Evolutionary conservation across 2,329 filamentous ascomycete species (phyloP).

Genomic region (Talaromyces albobiverticillius): DNA sequence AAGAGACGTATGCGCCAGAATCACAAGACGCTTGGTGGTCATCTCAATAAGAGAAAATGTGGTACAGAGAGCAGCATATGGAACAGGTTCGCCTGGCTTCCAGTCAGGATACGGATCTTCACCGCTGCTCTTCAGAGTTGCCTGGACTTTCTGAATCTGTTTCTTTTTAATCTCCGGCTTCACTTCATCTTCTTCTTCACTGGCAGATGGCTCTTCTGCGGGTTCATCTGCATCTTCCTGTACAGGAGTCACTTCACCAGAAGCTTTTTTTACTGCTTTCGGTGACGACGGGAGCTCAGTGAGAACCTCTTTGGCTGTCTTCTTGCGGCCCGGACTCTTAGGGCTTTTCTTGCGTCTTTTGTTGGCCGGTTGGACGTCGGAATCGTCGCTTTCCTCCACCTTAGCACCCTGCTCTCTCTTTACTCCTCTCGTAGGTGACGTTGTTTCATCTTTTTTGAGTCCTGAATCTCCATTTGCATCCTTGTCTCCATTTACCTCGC

Average conservation of each 20-base stretch:
- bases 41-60: conserved; percentile 95
- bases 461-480: conserved; percentile 15
- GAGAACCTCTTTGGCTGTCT: conserved; percentile 18
- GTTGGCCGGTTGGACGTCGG: conserved; percentile 58
- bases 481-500: conserved; percentile 13
- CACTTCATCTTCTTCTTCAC: conserved; percentile 58
- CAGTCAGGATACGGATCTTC: conserved; percentile 94
- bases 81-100: conserved; percentile 82
- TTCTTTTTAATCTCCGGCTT: conserved; percentile 72
- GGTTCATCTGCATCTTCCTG: conserved; percentile 30
- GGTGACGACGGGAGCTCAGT: conserved; percentile 22
- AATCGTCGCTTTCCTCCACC: conserved; percentile 48
- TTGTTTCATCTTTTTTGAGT: conserved; percentile 15
- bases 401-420: conserved; percentile 40
- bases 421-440: conserved; percentile 22
- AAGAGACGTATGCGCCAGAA: conserved; percentile 81
- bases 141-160: conserved; percentile 75
- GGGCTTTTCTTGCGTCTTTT: conserved; percentile 47
- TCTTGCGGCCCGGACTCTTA: conserved; percentile 26
- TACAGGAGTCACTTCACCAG: conserved; percentile 44
- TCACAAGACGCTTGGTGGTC: conserved; percentile 86
- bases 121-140: conserved; percentile 63
- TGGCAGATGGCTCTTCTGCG: conserved; percentile 41
- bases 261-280: conserved; percentile 36
- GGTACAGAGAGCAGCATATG: conserved; percentile 89